Conservation (phyloP, 2,329 filamentous ascomycete genomes). For the Corinectria fuckeliana region DNA sequence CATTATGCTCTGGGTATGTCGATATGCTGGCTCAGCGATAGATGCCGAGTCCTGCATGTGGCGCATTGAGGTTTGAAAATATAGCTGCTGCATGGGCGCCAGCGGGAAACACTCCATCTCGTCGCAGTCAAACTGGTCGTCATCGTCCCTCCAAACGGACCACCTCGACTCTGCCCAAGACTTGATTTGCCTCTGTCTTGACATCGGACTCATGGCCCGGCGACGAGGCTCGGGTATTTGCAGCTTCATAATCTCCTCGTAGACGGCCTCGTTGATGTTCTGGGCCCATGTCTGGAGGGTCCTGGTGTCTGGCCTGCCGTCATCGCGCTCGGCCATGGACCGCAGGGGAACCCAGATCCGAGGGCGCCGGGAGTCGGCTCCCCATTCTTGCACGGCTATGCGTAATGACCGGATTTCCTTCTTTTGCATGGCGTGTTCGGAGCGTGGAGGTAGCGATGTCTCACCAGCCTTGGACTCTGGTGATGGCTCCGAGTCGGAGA, state of each 20-base stretch:
- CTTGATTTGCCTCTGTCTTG: slow-evolving; percentile 11
- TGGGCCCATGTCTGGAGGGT: slow-evolving; percentile 61
- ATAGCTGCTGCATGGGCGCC: slow-evolving; percentile 61
- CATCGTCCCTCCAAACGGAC: slow-evolving; percentile 42
- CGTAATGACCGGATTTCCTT: slow-evolving; percentile 51
- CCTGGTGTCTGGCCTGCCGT: slow-evolving; percentile 50
- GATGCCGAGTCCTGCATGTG: slow-evolving; percentile 41
- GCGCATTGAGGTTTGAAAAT: slow-evolving; percentile 56
- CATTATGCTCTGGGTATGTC: slow-evolving; percentile 59
- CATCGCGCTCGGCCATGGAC: slow-evolving; percentile 51
- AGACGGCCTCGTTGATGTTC: slow-evolving; percentile 55
- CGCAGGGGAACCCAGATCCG: slow-evolving; percentile 57
- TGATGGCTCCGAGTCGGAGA: slow-evolving; percentile 33
- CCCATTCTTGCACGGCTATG: slow-evolving; percentile 47
- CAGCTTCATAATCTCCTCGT: slow-evolving; percentile 54
- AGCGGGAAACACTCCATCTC: slow-evolving; percentile 51
- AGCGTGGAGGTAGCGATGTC: slow-evolving; percentile 38
- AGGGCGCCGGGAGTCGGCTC: slow-evolving; percentile 45
- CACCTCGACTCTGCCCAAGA: slow-evolving; percentile 24
- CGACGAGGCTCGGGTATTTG: slow-evolving; percentile 49
- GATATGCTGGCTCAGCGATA: slow-evolving; percentile 46
- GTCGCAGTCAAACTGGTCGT: slow-evolving; percentile 30
- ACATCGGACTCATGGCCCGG: neutral
- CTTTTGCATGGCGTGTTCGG: slow-evolving; percentile 50
- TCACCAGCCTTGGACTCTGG: slow-evolving; percentile 41